phyloP scores from a whole-genome alignment of 768 basidiomycete genomes.

The Auriscalpium orientale region DNA sequence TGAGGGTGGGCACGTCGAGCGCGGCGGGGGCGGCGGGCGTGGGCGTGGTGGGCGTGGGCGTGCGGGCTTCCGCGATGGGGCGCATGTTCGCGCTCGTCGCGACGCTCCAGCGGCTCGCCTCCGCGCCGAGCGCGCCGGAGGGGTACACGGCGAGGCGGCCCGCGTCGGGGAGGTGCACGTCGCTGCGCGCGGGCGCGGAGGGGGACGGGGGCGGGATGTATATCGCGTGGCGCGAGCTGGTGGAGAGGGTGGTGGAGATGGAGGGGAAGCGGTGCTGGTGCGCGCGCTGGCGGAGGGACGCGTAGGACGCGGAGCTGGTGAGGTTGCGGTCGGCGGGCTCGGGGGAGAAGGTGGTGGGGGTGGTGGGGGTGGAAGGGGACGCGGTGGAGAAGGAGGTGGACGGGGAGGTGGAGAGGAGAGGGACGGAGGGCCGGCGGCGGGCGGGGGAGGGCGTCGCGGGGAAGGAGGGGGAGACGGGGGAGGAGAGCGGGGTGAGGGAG shows the following conservation, averaged over 20 bases:
- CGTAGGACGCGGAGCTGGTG: slow-evolving; percentile 14
- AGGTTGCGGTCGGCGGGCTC: slow-evolving; percentile 10
- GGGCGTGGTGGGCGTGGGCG: slow-evolving; percentile 5
- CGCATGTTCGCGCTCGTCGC: slow-evolving; percentile 1
- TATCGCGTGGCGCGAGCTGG: slow-evolving; percentile 11
- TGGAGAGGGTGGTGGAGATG: slow-evolving; percentile 16
- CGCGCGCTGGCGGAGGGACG: slow-evolving; percentile 12
- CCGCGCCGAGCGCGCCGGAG: slow-evolving; percentile 3
- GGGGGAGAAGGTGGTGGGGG: neutral
- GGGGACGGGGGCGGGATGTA: neutral
- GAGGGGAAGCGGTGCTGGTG: slow-evolving; percentile 11
- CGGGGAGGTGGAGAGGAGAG: neutral
- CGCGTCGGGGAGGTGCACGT: neutral
- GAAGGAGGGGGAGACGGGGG: slow-evolving; percentile 4
- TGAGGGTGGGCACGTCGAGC: neutral
- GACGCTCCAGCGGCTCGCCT: slow-evolving; percentile 14
- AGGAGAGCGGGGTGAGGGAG: neutral
- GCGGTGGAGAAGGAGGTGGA: neutral
- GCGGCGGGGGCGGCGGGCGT: slow-evolving; percentile 7
- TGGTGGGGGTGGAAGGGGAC: neutral
- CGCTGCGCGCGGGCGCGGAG: slow-evolving; percentile 4
- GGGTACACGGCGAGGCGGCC: slow-evolving; percentile 7
- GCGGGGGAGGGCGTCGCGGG: slow-evolving; percentile 6
- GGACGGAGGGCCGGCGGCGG: neutral
- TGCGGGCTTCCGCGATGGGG: too few relatives aligned